These are phyloP conservation scores for Leishmania amazonensis DNA, from an alignment of 208 protist genomes.

Conservation along the genomic window DNA sequence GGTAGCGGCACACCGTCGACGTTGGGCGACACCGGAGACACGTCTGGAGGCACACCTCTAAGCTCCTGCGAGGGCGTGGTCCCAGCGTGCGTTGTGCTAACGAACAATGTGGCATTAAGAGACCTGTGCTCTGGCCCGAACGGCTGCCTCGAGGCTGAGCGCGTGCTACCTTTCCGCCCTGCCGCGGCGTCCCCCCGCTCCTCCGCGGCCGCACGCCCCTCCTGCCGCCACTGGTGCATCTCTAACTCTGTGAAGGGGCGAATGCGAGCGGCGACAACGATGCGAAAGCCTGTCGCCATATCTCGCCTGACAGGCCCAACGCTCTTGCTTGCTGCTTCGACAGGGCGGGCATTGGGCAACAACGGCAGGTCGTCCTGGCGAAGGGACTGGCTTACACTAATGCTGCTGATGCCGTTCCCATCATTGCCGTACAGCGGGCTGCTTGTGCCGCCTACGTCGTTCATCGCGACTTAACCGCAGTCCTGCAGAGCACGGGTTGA, in stretches of 20 bases:
- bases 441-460: not conserved
- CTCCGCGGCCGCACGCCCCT: constrained; percentile 19
- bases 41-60: not conserved
- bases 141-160: constrained; percentile 36
- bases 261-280: constrained; percentile 64
- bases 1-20: constrained; percentile 24
- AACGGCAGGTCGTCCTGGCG: not conserved
- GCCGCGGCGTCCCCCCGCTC: constrained; percentile 5
- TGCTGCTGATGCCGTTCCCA: not conserved
- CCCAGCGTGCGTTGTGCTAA: not conserved
- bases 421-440: not conserved
- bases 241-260: constrained; percentile 57
- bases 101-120: constrained; percentile 7
- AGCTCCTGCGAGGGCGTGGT: not conserved
- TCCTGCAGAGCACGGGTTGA: not conserved
- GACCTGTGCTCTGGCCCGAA: constrained; percentile 35
- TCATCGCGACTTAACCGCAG: not conserved
- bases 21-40: not conserved
- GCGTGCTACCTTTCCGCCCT: not conserved
- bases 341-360: not conserved
- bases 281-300: constrained; percentile 34
- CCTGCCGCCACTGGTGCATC: constrained; percentile 35
- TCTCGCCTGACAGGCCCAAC: not conserved
- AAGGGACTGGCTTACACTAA: not conserved
- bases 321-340: not conserved